phyloP scores from a whole-genome alignment of 1,139 yeast genomes.

The Debaryomyces singareniensis region DNA sequence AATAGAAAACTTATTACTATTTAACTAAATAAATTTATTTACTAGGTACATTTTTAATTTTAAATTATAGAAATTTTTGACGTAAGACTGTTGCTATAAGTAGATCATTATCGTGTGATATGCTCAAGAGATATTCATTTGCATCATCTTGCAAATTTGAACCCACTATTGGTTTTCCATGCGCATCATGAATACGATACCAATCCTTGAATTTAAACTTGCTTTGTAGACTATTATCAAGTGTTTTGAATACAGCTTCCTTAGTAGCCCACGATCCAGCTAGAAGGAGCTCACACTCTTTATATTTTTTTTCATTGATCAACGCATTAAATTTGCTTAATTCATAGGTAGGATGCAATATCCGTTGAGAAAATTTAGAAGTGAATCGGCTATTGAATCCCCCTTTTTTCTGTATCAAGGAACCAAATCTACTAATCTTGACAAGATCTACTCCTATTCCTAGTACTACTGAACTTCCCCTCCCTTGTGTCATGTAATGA shows the following conservation, averaged over 20 bases:
- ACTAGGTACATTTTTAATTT: background rate
- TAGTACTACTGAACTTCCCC: too few species aligned
- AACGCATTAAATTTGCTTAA: constrained; percentile 26
- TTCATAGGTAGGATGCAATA: constrained; percentile 47
- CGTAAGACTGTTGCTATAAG: constrained; percentile 47
- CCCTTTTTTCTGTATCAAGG: constrained; percentile 24
- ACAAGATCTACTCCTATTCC: constrained; percentile 67
- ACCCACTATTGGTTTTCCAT: constrained; percentile 36
- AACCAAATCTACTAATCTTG: constrained; percentile 41
- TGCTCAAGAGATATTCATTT: constrained; percentile 42
- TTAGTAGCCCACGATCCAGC: constrained; percentile 71
- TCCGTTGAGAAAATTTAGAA: constrained; percentile 37
- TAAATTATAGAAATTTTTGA: constrained; percentile 16
- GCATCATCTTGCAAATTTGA: constrained; percentile 20
- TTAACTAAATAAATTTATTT: too few species aligned
- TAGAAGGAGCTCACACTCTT: constrained; percentile 26
- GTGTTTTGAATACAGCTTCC: constrained; percentile 66
- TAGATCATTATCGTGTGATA: constrained; percentile 63
- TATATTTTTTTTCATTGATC: constrained; percentile 9
- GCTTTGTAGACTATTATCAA: constrained; percentile 44
- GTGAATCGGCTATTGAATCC: constrained; percentile 17
- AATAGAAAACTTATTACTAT: constrained; percentile 51
- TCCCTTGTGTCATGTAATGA: too few species aligned
- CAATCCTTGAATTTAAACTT: constrained; percentile 54
- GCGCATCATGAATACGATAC: constrained; percentile 39